Base-by-base conservation (phyloP, 2,329 filamentous ascomycete genomes). In the Colletotrichum tabaci region DNA sequence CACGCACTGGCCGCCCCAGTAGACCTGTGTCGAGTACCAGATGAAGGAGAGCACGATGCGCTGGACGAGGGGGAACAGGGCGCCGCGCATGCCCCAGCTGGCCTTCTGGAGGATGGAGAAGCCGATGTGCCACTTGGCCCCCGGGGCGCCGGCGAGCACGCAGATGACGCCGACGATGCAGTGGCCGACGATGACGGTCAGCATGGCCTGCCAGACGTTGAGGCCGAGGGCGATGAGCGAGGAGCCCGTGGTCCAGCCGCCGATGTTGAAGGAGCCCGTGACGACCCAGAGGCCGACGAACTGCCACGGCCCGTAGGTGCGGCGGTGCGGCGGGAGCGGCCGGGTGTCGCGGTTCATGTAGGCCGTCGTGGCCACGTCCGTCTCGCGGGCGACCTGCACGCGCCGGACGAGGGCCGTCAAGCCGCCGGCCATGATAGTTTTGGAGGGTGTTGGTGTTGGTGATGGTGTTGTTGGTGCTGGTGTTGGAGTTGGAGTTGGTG, bases 211-310 rank as follows among this genome's bases (percentile, higher is more conserved):
- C 74, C 74, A 75, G n/a, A 78, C 77, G 47, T 78, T 78, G 16
- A 78, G 74, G 5, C 77, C 76, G 2, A 78, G 75, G 2, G 77
- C 76, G 57, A 78, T 78, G 23, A 78, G 67, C 3, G 75, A 77
- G 4, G 77, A 79, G 1, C 78, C 79, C 0, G 78, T 80, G 5
- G 77, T 78, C 79, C 79, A 80, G 23, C 79, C 79, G 40, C 79
- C 79, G 4, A 80, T 77, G 53, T 80, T 80, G 68, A 80, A 80
- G 1, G 79, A 80, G 6, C 78, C 79, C 0, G 79, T 80, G 38
- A 80, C 74, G 73, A 80, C 75, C 79, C 79, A 80, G 1, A 80
- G 75, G 13, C 77, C 76, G 18, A 80, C 75, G 65, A 80, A 80
- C 42, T 79, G 74, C 77, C 77, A 79, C 0, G 78, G 78, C 0